Base-by-base conservation (phyloP, 805 yeast species). In the Naumovozyma baii region DNA sequence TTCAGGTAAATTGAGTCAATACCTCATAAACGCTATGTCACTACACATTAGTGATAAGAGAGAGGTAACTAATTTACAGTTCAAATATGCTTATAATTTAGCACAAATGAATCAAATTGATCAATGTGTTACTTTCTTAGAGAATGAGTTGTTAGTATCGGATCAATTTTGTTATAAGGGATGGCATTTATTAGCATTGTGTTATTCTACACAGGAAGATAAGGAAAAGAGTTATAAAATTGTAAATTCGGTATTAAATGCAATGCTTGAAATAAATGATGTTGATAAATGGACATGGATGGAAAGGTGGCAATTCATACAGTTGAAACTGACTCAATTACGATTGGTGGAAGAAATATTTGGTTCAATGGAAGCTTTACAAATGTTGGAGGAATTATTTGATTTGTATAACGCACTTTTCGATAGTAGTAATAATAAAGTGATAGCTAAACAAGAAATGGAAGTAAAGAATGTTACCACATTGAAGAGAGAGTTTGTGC, bases 291-390 rank as follows among this genome's bases (percentile, higher is more conserved):
- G 50, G 33, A 25, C 41, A 5, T 14, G 48, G 25, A 36, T 36
- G 41, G 44, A 62, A 29, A 62, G 72, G 50, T 64, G 72, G 62
- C 77, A 71, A 41, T 70, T 78, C 40, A 54, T 79, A 38, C 83
- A 84, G 54, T 67, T 86, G 55, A 83, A 83, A 49, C 68, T 83
- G 60, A 80, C 95, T 0, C 84, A 81, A 50, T 62, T 86, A 29
- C 76, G 84, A 1, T 64, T 85, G n/a, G 62, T 76, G 38, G 87
- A 82, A 50, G 68, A 74, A 4, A 63, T 73, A 3, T 67, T 72
- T 41, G 90, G 86, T 5, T 60, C 70, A 1, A 64, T 69, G 20
- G 72, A 72, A 33, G 76, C 86, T 0, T 56, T 84, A 43, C 84
- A 79, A 32, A 66, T 69, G 37, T 55, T 87, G n/a, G 73, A 83